Evolutionary conservation across 2,329 filamentous ascomycete species (phyloP), one percentile per base, ranked within the genome.

Genomic region (Diplodia mutila): DNA sequence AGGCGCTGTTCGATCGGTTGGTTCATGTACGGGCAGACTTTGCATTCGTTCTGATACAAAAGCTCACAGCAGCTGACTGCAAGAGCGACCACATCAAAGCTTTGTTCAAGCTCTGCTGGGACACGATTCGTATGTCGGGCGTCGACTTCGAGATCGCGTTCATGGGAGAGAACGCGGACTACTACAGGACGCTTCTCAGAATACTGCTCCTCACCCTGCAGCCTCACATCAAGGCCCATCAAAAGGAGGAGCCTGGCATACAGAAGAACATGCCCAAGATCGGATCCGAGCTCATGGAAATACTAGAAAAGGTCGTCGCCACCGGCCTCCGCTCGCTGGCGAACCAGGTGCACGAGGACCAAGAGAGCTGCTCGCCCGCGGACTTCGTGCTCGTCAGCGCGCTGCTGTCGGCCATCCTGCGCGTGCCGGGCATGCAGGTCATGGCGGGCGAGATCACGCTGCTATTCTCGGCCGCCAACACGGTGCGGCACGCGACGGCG

Each of bases 301-400:
- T 97, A 53, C 83, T 97, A 11, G 90, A 93, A 71, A 85, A 88
- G 32, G 87, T 95, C 12, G 90, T 98, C 32, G 91, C 90, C 0
- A 89, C 88, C 72, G 94, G 93, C 1, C 94, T 99, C 82, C 89
- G 91, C 49, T 88, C 90, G 25, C 84, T 97, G 25, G 93, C 93
- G 39, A 88, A 89, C 16, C 87, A 93, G 65, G 87, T 98, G 16
- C 95, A 99, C 75, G 90, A 95, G 39, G 84, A 90, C 34, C 85
- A 90, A 3, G 77, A 82, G 0, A 84, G 86, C 21, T 87, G 89
- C 63, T 85, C 85, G 1, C 91, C 93, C 0, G 90, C 91, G 67
- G 95, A 99, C 75, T 88, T 99, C 71, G 90, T 90, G 3, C 88
- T 98, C 51, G 81, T 99, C 53, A 97, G 93, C 12, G 94, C 92